Conservation (phyloP, 345 rosid genomes). For the Eucalyptus marginata region DNA sequence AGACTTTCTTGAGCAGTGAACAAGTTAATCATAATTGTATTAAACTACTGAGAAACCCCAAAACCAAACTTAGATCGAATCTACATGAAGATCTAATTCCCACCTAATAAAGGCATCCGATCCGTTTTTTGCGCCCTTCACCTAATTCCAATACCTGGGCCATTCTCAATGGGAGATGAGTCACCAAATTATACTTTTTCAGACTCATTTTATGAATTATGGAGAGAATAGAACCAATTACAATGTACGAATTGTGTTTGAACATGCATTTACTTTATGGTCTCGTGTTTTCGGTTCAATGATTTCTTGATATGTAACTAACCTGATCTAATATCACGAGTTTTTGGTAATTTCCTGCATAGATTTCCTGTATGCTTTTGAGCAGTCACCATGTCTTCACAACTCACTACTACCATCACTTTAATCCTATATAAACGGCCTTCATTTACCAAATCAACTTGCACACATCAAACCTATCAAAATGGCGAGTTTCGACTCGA, state of each 20-base stretch:
- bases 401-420: neutral
- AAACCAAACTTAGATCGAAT: neutral
- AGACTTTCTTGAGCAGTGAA: neutral
- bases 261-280: neutral
- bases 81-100: neutral
- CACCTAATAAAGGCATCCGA: neutral
- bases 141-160: neutral
- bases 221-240: neutral
- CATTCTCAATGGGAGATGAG: neutral
- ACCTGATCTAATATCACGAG: neutral
- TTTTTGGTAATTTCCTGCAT: neutral
- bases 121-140: neutral
- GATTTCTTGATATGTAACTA: neutral
- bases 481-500: neutral
- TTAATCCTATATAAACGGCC: neutral
- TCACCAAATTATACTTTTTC: neutral
- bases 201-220: neutral
- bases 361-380: fast-evolving
- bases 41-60: neutral
- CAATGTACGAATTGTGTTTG: neutral
- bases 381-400: neutral
- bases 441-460: neutral
- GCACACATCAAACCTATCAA: neutral
- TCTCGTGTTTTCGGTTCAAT: neutral
- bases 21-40: neutral